Evolutionary conservation across 371 early-diverging fungal species (phyloP).

Genomic region (Mucor ambiguus): DNA sequence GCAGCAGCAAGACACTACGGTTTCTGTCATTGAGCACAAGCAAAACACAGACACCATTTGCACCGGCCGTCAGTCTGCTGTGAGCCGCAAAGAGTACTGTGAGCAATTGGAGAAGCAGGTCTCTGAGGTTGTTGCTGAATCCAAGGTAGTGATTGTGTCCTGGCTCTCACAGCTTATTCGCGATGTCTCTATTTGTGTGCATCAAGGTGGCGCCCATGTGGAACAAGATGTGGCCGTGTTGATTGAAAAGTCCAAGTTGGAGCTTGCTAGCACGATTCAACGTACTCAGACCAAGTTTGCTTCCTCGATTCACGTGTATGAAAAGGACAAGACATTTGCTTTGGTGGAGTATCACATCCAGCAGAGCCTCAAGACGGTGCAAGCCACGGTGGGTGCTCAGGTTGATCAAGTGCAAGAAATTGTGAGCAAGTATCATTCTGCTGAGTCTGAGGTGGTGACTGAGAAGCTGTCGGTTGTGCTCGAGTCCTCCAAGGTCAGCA

Average conservation of each 20-base stretch:
- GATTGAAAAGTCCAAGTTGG: conserved; percentile 24
- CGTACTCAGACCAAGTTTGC: conserved; percentile 23
- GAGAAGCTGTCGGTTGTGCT: conserved; percentile 23
- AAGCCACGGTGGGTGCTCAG: conserved; percentile 16
- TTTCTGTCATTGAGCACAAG: conserved; percentile 22
- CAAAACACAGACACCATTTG: conserved; percentile 18
- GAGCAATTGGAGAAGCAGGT: conserved; percentile 23
- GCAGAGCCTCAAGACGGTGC: conserved; percentile 20
- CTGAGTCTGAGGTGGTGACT: conserved; percentile 16
- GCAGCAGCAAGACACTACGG: conserved; percentile 10
- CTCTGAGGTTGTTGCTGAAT: conserved; percentile 22
- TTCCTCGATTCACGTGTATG: conserved; percentile 15
- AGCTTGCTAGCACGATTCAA: conserved; percentile 18
- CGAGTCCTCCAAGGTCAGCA: conserved; percentile 18
- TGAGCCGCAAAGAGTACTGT: conserved; percentile 23
- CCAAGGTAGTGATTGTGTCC: conserved; percentile 20
- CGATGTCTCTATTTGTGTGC: conserved; percentile 22
- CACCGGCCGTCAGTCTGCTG: conserved; percentile 13
- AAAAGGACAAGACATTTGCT: conserved; percentile 25
- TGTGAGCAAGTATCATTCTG: conserved; percentile 10
- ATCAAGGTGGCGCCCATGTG: conserved; percentile 23
- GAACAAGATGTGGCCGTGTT: conserved; percentile 24
- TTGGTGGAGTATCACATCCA: conserved; percentile 21
- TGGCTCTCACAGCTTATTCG: conserved; percentile 29
- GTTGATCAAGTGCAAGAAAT: conserved; percentile 27